Evolutionary conservation across 257 asterid genomes (phyloP), one percentile per base, ranked within the genome.

Genomic region (Nicotiana obtusifolia): DNA sequence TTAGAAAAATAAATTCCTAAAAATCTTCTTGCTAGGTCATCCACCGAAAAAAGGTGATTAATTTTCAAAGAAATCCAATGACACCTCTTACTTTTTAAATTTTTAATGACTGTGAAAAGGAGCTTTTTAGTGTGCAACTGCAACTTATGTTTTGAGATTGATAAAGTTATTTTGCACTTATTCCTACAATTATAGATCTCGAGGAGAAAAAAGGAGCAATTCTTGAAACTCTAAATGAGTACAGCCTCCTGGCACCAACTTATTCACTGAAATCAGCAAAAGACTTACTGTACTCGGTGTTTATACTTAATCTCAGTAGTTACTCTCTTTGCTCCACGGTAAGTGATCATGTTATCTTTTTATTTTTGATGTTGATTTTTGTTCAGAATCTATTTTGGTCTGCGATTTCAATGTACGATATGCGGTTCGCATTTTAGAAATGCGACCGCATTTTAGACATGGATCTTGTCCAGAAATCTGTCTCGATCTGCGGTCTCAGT

Each of bases 171-270:
- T 75, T 49, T 49, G 44, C 80, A 75, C 80, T 75, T 75, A 26
- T 49, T 75, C 26, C 64, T 49, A 49, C 62, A 75, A 49, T 75
- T 49, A 49, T 49, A 75, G 80, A 75, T 75, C 80, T 75, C 80
- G 80, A 75, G 80, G 62, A 49, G 16, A 2, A 41, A 24, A 47
- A 71, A 73, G 6, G 14, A 47, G 20, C 62, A 73, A 73, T 49
- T 75, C 80, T 75, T 75, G 62, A 26, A 75, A 15, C 26, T 75
- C 44, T 26, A 24, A 49, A 24, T 73, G n/a, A 47, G 28, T 41
- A 41, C 9, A 9, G 16, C 11, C 13, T 68, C 56, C 5, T 69
- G 35, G 59, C 57, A 69, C 47, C 47, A 37, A 37, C 47, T 26
- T 26, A 26, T 26, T 26, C 28, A 26, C 28, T 26, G 28, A 26